Conservation (phyloP, 2,329 filamentous ascomycete genomes). For the Paraphoma chrysanthemicola region DNA sequence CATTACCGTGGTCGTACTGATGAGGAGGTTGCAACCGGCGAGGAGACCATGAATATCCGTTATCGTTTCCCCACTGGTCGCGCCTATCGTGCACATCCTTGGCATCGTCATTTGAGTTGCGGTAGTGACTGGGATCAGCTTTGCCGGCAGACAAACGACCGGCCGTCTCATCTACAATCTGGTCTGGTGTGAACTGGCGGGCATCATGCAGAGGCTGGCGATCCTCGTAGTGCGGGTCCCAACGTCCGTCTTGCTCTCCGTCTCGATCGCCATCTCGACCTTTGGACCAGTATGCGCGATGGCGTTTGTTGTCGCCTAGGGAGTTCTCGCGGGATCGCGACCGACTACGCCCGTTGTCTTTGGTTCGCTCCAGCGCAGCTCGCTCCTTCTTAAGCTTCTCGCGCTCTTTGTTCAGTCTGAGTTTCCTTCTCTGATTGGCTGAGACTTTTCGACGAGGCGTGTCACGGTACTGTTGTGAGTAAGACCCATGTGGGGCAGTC, state of each 20-base stretch:
- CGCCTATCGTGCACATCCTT: not conserved
- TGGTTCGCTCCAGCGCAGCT: not conserved
- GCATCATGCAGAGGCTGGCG: not conserved
- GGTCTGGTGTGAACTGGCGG: slow-evolving; percentile 2
- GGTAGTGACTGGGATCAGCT: not conserved
- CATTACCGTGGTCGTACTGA: not conserved
- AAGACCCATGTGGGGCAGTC: not conserved
- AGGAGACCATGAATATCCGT: not conserved
- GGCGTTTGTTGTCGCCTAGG: not conserved
- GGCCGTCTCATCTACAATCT: not conserved
- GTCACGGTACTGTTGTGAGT: not conserved
- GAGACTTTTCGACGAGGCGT: not conserved
- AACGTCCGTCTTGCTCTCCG: not conserved
- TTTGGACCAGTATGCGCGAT: not conserved
- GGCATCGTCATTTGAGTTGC: not conserved
- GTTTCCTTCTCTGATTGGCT: not conserved
- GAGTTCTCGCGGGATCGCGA: not conserved
- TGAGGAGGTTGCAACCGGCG: not conserved
- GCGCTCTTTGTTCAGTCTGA: not conserved
- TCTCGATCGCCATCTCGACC: not conserved
- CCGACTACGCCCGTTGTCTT: not conserved
- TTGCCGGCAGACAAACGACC: not conserved
- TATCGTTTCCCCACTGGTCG: not conserved
- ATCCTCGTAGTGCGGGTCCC: not conserved
- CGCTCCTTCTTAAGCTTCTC: not conserved